Base-by-base conservation (phyloP, 768 basidiomycete genomes). In the Mycena haematopus region DNA sequence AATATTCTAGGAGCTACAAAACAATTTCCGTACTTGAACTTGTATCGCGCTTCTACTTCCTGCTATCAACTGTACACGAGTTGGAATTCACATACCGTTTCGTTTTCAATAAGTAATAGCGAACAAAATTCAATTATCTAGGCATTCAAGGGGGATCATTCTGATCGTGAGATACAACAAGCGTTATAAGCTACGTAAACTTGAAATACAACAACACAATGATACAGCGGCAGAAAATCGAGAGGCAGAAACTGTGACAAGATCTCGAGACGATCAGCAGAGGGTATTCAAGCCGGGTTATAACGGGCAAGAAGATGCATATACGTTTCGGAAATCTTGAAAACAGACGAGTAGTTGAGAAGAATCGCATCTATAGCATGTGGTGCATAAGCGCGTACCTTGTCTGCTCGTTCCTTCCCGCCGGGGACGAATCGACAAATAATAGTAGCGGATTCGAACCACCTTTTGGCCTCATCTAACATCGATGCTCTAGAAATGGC, bases 391-490 rank as follows among this genome's bases (percentile, higher is more conserved):
- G 55, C 15, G 68, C 79, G 44, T 67, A 92, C 92, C 86, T 88
- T 91, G 69, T 85, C 81, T 50, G 89, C 83, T n/a, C 87, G 84
- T 58, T 79, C 75, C 65, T 77, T 79, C 25, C 92, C 90, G 51
- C 88, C 88, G 44, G 89, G 87, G 60, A 93, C 85, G 72, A 87
- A 92, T 38, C 84, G 83, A 75, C 92, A 93, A 50, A 93, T 81
- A 33, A 88, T 77, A 3, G 90, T 90, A 9, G 92, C 85, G 19
- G 84, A 79, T 73, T 94, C 92, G 68, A 94, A 93, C 93, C 93
- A 95, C 68, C 90, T 82, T 74, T 89, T 92, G 15, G 91, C 91
- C 75, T 94, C 91, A 68, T 92, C 90, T 27, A 87, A 77, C 70
- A 86, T 71, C 38, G 86, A 90, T 52, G 87, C 86, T 70, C 92